A percentile compares a stretch with the other conserved stretches of the same genome.
phyloP scores from a whole-genome alignment of 2,329 filamentous ascomycete genomes.

The Aphanocladium album region DNA sequence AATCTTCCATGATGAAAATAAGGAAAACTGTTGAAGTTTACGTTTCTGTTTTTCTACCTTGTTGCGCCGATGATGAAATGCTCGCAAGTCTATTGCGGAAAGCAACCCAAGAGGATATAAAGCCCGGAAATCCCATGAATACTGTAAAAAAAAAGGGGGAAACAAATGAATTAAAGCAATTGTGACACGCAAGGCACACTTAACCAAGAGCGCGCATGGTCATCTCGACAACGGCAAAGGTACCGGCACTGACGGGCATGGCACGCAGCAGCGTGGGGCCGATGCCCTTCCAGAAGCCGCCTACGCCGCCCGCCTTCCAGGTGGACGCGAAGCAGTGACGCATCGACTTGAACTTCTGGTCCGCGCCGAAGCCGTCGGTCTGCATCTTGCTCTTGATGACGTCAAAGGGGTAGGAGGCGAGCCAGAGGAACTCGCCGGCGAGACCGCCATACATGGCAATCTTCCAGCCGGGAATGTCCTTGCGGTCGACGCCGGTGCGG shows the following conservation, averaged over 20 bases:
- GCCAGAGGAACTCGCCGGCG: conserved; percentile 90
- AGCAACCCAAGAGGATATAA: background rate
- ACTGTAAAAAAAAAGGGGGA: background rate
- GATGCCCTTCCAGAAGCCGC: conserved; percentile 93
- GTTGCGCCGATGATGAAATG: conserved; percentile 9
- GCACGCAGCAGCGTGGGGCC: conserved; percentile 86
- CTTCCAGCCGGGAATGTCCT: conserved; percentile 76
- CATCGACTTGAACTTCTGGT: conserved; percentile 74
- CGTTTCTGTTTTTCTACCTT: background rate
- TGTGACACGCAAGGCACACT: background rate
- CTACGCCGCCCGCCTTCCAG: conserved; percentile 67
- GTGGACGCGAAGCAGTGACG: conserved; percentile 84
- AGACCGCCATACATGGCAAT: conserved; percentile 89
- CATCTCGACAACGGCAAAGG: conserved; percentile 78
- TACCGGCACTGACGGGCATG: conserved; percentile 97
- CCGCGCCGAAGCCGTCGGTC: conserved; percentile 78
- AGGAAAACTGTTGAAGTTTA: background rate
- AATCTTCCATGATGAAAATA: background rate
- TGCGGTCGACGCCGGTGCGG: conserved; percentile 69
- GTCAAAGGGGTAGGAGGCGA: conserved; percentile 90
- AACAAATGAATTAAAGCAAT: background rate
- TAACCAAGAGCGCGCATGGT: conserved; percentile 57
- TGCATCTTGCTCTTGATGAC: conserved; percentile 99
- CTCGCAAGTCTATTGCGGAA: conserved; percentile 2
- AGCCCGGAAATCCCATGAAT: background rate